phyloP scores from a whole-genome alignment of 768 basidiomycete genomes.

The Amanita fuliginea region DNA sequence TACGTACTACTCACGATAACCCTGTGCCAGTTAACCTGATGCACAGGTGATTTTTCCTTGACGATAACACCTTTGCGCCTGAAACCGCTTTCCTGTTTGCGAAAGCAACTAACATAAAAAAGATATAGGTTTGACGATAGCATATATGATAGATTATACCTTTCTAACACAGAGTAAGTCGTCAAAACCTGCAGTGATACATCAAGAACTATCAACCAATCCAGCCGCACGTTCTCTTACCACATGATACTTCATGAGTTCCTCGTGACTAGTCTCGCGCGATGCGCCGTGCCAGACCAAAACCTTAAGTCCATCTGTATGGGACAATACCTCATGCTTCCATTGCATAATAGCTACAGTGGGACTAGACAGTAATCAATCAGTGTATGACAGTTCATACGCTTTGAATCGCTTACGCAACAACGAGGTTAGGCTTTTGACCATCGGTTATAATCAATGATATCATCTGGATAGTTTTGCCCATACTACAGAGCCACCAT shows the following conservation, averaged over 20 bases:
- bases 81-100: slow-evolving; percentile 89
- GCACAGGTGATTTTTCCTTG: slow-evolving; percentile 82
- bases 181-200: slow-evolving; percentile 50
- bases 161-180: slow-evolving; percentile 81
- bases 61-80: slow-evolving; percentile 75
- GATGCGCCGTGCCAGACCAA: slow-evolving; percentile 87
- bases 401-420: slow-evolving; percentile 54
- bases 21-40: slow-evolving; percentile 77
- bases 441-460: slow-evolving; percentile 74
- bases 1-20: slow-evolving; percentile 42
- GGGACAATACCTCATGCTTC: slow-evolving; percentile 85
- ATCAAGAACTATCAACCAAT: background rate
- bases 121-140: background rate
- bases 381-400: slow-evolving; percentile 40
- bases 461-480: slow-evolving; percentile 96
- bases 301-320: slow-evolving; percentile 77
- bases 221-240: slow-evolving; percentile 27
- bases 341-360: slow-evolving; percentile 67
- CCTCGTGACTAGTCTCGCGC: slow-evolving; percentile 52
- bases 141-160: slow-evolving; percentile 15
- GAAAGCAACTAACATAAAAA: slow-evolving; percentile 51
- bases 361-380: slow-evolving; percentile 25
- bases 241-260: slow-evolving; percentile 80
- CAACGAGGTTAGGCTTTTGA: slow-evolving; percentile 76
- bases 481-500: slow-evolving; percentile 46